Base-by-base conservation (phyloP, 2,329 filamentous ascomycete species). In the Sordariomycetes sp. region DNA sequence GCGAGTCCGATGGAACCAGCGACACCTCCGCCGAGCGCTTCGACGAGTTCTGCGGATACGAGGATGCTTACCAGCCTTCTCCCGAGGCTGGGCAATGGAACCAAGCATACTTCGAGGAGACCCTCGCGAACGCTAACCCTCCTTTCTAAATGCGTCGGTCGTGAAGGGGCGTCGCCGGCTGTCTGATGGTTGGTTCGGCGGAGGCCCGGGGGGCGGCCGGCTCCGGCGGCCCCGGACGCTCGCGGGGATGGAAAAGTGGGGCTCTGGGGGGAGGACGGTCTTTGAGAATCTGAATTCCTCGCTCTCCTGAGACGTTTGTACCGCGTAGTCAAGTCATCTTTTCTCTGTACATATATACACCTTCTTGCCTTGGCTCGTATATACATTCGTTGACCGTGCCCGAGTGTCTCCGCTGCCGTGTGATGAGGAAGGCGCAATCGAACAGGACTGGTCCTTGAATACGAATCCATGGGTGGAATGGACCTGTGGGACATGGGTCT, bases 1-100 rank as follows among this genome's bases (percentile, higher is more conserved):
- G 76, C 60, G 76, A 78, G 68, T 88, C 70, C 10, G 64, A 74
- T 57, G 71, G 71, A n/a, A 73, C 70, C 52, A 70, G 67, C 63
- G 70, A 72, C 66, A 61, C 57, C 52, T 67, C 64, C 48, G 70
- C 70, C 50, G 58, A 37, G 54, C 68, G 70, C 55, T 73, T 71
- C 65, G 70, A 72, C 65, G 67, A 64, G 61, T 71, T 70, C 68
- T 73, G 70, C 64, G 70, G 70, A 57, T 70, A 70, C 65, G 40
- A 63, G 46, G 71, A 72, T 37, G 74, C 77, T 2, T 70, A 77
- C 59, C 69, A 75, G 64, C 77, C 78, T 22, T 77, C 78, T 4
- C 78, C 78, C 40, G 76, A 81, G 66, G 77, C 79, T 32, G 78
- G 78, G 16, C 69, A 69, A 10, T 81, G 78, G 79, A 59, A 62